Percentiles rank a stretch among this genome's conserved stretches.
Conservation (phyloP, 1,284 basidiomycete genomes). For the Papiliotrema fonsecae region DNA sequence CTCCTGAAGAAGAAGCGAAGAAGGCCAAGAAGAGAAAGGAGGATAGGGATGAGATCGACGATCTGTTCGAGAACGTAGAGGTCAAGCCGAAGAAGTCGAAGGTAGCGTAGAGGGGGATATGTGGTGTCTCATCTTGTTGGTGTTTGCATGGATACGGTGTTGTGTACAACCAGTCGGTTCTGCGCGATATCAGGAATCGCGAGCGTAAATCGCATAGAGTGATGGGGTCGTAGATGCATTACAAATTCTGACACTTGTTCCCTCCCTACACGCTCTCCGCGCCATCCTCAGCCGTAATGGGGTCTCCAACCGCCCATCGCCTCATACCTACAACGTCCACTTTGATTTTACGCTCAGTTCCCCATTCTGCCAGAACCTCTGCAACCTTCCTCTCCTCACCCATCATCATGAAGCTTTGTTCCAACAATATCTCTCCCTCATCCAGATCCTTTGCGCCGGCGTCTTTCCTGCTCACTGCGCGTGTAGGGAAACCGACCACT, state of each 20-base stretch:
- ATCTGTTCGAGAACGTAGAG: conserved; percentile 1
- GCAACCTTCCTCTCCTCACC: conserved; percentile 57
- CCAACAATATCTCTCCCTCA: conserved; percentile 60
- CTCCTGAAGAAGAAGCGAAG: not conserved
- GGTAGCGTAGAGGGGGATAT: not conserved
- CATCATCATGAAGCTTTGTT: conserved; percentile 75
- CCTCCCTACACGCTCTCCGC: not conserved
- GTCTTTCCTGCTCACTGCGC: conserved; percentile 51
- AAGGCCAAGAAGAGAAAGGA: not conserved
- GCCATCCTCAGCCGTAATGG: conserved; percentile 8
- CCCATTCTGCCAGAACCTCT: conserved; percentile 66
- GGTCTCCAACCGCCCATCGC: conserved; percentile 43
- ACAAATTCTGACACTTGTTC: not conserved
- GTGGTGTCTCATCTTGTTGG: too few species aligned
- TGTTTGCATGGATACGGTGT: too few species aligned
- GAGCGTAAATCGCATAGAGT: too few species aligned
- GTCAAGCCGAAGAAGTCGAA: conserved; percentile 2
- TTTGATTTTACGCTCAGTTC: conserved; percentile 51
- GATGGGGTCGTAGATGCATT: not conserved
- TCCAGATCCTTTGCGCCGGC: conserved; percentile 21
- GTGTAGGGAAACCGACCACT: conserved; percentile 77
- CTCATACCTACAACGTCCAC: conserved; percentile 40
- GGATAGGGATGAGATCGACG: conserved; percentile 6
- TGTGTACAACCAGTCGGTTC: too few species aligned
- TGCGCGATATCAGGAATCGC: too few species aligned